Conservation (phyloP, 75 land plant species). For the Sequoia sempervirens region DNA sequence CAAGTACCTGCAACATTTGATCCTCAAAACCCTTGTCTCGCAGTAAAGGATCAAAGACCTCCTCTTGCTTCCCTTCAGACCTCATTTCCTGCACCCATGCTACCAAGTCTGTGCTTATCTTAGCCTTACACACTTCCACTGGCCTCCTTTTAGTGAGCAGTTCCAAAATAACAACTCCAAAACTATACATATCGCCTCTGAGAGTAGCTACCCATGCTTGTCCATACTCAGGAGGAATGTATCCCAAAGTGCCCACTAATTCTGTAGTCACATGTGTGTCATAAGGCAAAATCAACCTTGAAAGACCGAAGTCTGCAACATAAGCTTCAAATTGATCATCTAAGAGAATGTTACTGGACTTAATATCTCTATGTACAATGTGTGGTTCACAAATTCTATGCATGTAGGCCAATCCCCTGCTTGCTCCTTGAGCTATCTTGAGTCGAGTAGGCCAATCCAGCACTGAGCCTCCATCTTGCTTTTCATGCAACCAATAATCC, state of each 20-base stretch:
- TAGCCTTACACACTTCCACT: slow-evolving; percentile 43
- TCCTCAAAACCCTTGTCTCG: slow-evolving; percentile 22
- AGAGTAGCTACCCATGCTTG: slow-evolving; percentile 35
- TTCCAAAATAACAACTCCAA: slow-evolving; percentile 54
- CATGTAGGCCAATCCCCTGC: slow-evolving; percentile 46
- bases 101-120: slow-evolving; percentile 32
- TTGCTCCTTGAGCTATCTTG: slow-evolving; percentile 32
- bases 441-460: slow-evolving; percentile 42
- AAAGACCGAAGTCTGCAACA: slow-evolving; percentile 56
- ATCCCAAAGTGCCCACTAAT: slow-evolving; percentile 62
- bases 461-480: slow-evolving; percentile 13
- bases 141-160: slow-evolving; percentile 51
- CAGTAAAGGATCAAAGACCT: slow-evolving; percentile 43
- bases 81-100: slow-evolving; percentile 54
- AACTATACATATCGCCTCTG: slow-evolving; percentile 55
- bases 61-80: slow-evolving; percentile 28
- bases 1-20: slow-evolving; percentile 37
- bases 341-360: slow-evolving; percentile 51
- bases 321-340: slow-evolving; percentile 51
- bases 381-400: slow-evolving; percentile 40
- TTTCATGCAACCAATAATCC: slow-evolving; percentile 43
- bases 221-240: slow-evolving; percentile 61
- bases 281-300: slow-evolving; percentile 44
- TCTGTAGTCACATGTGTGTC: slow-evolving; percentile 64
- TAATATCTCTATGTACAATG: slow-evolving; percentile 51